Base-by-base conservation (phyloP, 306 rosid genomes). In the Rosa multiflora region DNA sequence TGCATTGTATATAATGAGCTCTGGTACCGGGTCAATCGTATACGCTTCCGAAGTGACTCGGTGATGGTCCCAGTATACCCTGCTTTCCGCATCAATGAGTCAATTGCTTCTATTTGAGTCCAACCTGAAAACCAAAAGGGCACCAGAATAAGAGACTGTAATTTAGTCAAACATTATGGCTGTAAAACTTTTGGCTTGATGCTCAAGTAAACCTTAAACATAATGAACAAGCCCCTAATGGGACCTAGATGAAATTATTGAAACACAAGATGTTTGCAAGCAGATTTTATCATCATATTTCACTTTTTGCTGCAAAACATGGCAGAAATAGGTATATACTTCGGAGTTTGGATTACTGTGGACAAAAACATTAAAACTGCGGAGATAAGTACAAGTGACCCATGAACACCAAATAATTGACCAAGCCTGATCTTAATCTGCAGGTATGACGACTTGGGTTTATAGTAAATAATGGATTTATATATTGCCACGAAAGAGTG, bases 11-110 rank as follows among this genome's bases (percentile, higher is more conserved):
- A 90, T 79, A 96, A 81, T 61, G 94, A 83, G 86, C 99, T 96
- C 84, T 93, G 98, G 89, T 96, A 96, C 44, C 89, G 97, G 47
- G 99, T 96, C 86, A 96, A 80, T 70, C 72, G 78, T 59, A 93
- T 72, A 62, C 73, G 76, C 87, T 83, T 93, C 76, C 96, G 85
- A 29, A 93, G 71, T 6, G 90, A 78, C 80, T 91, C 98, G 0
- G 88, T 91, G 78, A 96, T 96, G 20, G 64, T 46, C 42, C 99
- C 91, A 70, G 82, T 88, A 76, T 83, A 93, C 55, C 98, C 99
- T 3, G 99, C 92, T 86, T 96, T 96, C 8, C 93, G 92, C 77
- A 96, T 79, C 90, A 96, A 81, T 5, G 99, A 96, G 86, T 96
- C 99, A 12, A 91, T 93, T 51, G 99, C 96, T 91, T 93, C 96